Evolutionary conservation across 345 rosid species (phyloP).

Genomic region (Psidium guajava): DNA sequence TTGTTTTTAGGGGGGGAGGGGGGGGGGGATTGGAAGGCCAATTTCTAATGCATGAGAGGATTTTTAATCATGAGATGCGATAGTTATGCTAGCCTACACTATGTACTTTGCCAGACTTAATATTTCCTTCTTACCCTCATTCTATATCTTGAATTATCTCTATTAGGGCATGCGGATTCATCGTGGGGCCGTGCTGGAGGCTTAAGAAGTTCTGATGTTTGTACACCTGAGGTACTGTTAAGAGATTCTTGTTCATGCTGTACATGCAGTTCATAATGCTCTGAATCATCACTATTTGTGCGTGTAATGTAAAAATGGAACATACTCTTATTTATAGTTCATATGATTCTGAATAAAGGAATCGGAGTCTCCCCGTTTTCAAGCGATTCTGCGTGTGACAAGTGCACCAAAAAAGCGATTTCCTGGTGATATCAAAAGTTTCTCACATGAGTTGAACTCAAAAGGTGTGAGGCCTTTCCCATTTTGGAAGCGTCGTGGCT

Average conservation of each 20-base stretch:
- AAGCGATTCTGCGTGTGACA: slow-evolving; percentile 91
- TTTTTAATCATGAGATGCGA: neutral
- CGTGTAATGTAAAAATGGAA: neutral
- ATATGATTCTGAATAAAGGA: slow-evolving; percentile 76
- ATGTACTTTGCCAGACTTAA: neutral
- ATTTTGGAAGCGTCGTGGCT: slow-evolving; percentile 84
- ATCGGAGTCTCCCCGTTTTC: slow-evolving; percentile 98
- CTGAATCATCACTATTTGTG: neutral
- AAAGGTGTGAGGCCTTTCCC: slow-evolving; percentile 98
- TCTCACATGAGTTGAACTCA: slow-evolving; percentile 97
- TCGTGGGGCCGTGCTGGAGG: slow-evolving; percentile 47
- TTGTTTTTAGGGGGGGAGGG: neutral
- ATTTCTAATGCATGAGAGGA: neutral
- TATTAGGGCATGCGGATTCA: slow-evolving; percentile 40
- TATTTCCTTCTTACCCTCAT: slow-evolving; percentile 8
- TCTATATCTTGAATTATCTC: neutral
- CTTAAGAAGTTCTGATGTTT: slow-evolving; percentile 60
- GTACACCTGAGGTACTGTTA: slow-evolving; percentile 82
- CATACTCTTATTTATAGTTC: slow-evolving; percentile 35
- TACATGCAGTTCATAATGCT: neutral
- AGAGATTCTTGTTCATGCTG: slow-evolving; percentile 2
- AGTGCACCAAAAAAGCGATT: slow-evolving; percentile 94
- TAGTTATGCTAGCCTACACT: neutral
- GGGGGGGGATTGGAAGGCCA: neutral
- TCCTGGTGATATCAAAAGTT: slow-evolving; percentile 95